These are phyloP conservation scores for Cyanidium caldarium DNA, from an alignment of 23 red algal species.

Conservation along the genomic window DNA sequence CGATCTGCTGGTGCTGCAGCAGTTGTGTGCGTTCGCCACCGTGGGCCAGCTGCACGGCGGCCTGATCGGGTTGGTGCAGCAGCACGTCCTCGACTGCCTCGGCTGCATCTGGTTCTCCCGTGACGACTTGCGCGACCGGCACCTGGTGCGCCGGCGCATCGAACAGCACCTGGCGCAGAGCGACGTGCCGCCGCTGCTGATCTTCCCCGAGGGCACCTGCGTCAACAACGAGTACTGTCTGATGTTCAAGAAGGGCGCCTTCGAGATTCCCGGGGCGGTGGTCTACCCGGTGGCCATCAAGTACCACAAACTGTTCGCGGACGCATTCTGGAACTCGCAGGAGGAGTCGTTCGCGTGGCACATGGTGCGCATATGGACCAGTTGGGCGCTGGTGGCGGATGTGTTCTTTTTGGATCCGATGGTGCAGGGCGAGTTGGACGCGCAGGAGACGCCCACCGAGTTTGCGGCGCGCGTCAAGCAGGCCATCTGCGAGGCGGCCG, in stretches of 20 bases:
- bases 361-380: constrained; percentile 20
- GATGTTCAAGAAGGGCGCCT: constrained; percentile 52
- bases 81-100: constrained; percentile 10
- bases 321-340: constrained; percentile 35
- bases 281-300: constrained; percentile 38
- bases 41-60: constrained; percentile 24
- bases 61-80: constrained; percentile 16
- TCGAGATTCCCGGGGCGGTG: constrained; percentile 20
- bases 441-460: constrained; percentile 7
- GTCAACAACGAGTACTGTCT: constrained; percentile 43
- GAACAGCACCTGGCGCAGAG: constrained; percentile 13
- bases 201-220: constrained; percentile 42
- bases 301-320: constrained; percentile 30
- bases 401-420: constrained; percentile 20
- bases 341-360: constrained; percentile 16
- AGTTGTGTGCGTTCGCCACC: constrained; percentile 10
- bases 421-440: not conserved
- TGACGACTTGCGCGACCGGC: constrained; percentile 20
- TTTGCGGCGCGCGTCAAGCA: constrained; percentile 30
- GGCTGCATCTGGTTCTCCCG: constrained; percentile 33
- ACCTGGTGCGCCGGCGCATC: constrained; percentile 15
- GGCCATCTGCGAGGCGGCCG: constrained; percentile 11
- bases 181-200: constrained; percentile 22
- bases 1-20: constrained; percentile 18
- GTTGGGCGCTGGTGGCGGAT: constrained; percentile 22